Base-by-base conservation (phyloP, 306 rosid genomes). In the Fragaria nilgerrensis region DNA sequence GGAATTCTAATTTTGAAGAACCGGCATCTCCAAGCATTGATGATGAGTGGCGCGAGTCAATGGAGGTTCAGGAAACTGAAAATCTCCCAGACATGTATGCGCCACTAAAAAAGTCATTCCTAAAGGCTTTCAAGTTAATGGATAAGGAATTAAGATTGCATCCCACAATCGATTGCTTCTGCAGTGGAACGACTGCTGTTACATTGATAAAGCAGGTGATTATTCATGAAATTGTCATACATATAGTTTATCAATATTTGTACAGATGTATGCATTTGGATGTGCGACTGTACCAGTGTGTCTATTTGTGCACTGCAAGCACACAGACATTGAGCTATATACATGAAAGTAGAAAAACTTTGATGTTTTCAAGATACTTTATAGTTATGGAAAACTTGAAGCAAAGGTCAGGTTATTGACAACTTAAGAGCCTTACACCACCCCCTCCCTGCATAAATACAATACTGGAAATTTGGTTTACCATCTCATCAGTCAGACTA, bases 131-230 rank as follows among this genome's bases (percentile, higher is more conserved):
- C 80, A 79, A 75, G 74, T 75, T 84, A 48, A 87, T 87, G 88
- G 90, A 87, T 78, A 87, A 82, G 78, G 90, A 87, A 76, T 78
- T 87, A 49, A 72, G 78, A 70, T 56, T 82, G 43, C 85, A 87
- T 72, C 86, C 85, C 2, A 77, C 80, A n/a, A 80, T 87, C 14
- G 86, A 87, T 75, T 87, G 88, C 79, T 84, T 84, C 79, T 87
- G 90, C 84, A 87, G 90, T 68, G 90, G 90, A 49, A 44, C 86
- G 0, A 87, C 90, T 0, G 86, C 88, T 4, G 88, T 87, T 68
- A 78, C 88, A 16, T 53, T 87, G 71, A 45, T 87, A 44, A 87
- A 84, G 45, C 88, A 86, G 89, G 89, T 86, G 50, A 78, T n/a
- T 27, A 50, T 68, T 44, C 74, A 39, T 27, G 75, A 68, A 72